These are phyloP conservation scores for Gentiana dahurica DNA, from an alignment of 257 asterid species.

Conservation along the genomic window DNA sequence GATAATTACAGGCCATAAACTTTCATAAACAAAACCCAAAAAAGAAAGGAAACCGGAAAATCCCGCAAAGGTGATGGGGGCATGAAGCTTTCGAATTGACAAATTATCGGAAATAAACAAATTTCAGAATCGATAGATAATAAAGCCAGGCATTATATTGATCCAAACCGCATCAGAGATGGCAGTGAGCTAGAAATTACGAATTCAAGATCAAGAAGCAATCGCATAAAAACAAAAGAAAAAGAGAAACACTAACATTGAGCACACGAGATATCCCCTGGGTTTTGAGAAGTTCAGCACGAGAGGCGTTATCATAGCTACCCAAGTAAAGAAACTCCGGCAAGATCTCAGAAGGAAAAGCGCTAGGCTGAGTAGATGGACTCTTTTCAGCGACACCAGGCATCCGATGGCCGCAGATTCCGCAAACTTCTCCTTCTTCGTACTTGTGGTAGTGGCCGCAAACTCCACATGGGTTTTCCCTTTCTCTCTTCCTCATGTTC, in stretches of 20 bases:
- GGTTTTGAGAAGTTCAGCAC: conserved; percentile 86
- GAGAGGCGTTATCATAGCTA: conserved; percentile 87
- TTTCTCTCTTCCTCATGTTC: conserved; percentile 79
- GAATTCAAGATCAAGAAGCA: neutral
- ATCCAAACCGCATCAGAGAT: no score
- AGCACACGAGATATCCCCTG: conserved; percentile 90
- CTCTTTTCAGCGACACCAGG: conserved; percentile 36
- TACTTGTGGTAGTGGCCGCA: conserved; percentile 96
- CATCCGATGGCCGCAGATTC: conserved; percentile 87
- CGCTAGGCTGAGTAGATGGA: conserved; percentile 51
- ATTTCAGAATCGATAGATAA: no score
- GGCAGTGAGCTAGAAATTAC: no score
- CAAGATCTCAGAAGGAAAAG: conserved; percentile 94
- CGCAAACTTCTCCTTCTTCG: conserved; percentile 88
- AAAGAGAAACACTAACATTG: conserved; percentile 34
- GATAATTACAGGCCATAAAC: no score
- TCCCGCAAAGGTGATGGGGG: no score
- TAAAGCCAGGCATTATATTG: neutral
- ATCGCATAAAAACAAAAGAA: neutral
- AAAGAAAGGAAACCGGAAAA: no score
- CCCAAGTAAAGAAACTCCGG: conserved; percentile 90
- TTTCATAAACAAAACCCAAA: no score
- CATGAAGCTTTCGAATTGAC: no score
- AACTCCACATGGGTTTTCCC: conserved; percentile 84
- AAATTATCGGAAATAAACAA: no score